Base-by-base conservation (phyloP, 306 rosid genomes). In the Glycine latifolia region DNA sequence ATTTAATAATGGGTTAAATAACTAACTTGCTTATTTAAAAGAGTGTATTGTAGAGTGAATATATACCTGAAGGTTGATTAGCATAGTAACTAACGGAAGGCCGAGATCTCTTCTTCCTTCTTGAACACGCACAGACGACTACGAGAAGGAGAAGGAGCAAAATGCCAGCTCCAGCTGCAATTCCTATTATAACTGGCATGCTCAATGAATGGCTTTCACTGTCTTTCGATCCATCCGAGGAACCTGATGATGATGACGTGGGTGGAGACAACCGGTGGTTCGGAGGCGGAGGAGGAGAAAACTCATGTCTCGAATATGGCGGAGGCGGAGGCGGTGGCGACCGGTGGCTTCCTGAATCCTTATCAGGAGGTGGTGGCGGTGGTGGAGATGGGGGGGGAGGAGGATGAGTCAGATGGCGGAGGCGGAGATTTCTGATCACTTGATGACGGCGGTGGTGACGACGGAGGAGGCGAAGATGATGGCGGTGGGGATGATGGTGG, bases 161-260 rank as follows among this genome's bases (percentile, higher is more conserved):
- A 12, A 94, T 14, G 6, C 85, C 95, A 13, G 67, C 91, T 16
- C 84, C 95, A 13, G 71, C 81, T 50, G 80, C 91, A 60, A 89
- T 48, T 82, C 88, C 97, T 55, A 86, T 17, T 35, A 95, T 87
- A 68, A 76, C 0, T 5, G 89, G 83, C 47, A 44, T 5, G 79
- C 65, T 50, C 15, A 58, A 4, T 13, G 71, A 37, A 3, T 13
- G 1, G 84, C 56, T 12, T 4, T 70, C 87, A 5, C 61, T 10
- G 4, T 63, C 50, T 0, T 8, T 78, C 0, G 73, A 8, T 11
- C 77, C 35, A 10, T 37, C 16, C 0, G 84, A 9, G n/a, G 6
- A 35, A 35, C 37, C 37, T 35, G 37, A 1, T 43, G 3, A 53
- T 20, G 85, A 63, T 10, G 7, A n/a, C 4, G 8, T 15, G 1